phyloP scores from a whole-genome alignment of 1,284 basidiomycete species.

The Boletus sp. region DNA sequence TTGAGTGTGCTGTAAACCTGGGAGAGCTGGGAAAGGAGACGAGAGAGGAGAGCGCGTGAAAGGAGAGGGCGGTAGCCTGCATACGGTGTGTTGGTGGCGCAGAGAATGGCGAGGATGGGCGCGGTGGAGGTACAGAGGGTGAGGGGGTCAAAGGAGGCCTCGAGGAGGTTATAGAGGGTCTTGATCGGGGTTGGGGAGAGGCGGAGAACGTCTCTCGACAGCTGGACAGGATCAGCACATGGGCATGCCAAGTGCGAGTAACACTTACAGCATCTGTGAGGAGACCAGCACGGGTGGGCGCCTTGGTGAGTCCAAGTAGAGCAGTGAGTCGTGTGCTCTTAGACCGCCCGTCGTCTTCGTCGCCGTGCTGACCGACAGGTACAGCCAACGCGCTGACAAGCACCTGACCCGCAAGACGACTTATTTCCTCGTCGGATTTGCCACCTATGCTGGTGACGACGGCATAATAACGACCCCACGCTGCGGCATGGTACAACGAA shows the following conservation, averaged over 20 bases:
- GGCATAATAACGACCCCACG: conserved; percentile 86
- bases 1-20: conserved; percentile 93
- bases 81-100: conserved; percentile 43
- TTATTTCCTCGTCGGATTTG: conserved; percentile 74
- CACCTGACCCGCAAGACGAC: conserved; percentile 86
- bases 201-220: conserved; percentile 83
- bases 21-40: conserved; percentile 90
- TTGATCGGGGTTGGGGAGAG: conserved; percentile 76
- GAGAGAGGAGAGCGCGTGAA: conserved; percentile 88
- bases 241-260: not conserved
- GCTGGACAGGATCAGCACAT: conserved; percentile 35
- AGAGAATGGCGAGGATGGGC: conserved; percentile 73
- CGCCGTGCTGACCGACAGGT: conserved; percentile 73
- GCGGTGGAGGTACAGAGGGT: conserved; percentile 82
- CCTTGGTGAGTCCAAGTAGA: conserved; percentile 80
- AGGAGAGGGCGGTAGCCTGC: conserved; percentile 87
- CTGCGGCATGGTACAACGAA: conserved; percentile 94
- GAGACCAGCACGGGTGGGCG: conserved; percentile 84
- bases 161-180: conserved; percentile 85
- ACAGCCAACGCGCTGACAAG: conserved; percentile 92
- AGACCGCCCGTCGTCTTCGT: conserved; percentile 72
- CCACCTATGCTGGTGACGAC: conserved; percentile 64
- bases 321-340: conserved; percentile 79
- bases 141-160: conserved; percentile 94
- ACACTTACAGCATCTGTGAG: conserved; percentile 78